Conservation (phyloP, 1,284 basidiomycete species). For the Farysia itapuensis region DNA sequence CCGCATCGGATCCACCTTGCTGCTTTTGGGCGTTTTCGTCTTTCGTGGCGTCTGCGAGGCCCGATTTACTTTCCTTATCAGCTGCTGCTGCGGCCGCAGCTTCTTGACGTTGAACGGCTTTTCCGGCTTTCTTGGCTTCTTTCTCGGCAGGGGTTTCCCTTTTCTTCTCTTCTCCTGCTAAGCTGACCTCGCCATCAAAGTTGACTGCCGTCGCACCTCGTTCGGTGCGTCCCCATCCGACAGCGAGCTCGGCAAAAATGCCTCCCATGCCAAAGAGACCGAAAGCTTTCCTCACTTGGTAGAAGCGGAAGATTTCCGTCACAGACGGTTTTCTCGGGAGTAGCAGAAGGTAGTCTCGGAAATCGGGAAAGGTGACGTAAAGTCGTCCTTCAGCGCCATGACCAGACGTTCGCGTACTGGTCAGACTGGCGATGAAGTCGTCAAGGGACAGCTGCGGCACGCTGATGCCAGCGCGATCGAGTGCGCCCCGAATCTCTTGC, state of each 20-base stretch:
- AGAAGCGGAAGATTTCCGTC: constrained; percentile 57
- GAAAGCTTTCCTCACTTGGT: constrained; percentile 57
- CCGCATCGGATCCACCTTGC: not conserved
- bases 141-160: constrained; percentile 32
- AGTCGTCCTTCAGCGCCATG: constrained; percentile 14
- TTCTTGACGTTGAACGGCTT: constrained; percentile 22
- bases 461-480: constrained; percentile 53
- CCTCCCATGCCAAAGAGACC: constrained; percentile 57
- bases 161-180: constrained; percentile 53
- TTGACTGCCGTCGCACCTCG: constrained; percentile 54
- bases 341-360: constrained; percentile 57
- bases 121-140: constrained; percentile 40
- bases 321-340: constrained; percentile 54
- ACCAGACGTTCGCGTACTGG: constrained; percentile 28
- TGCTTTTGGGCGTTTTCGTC: not conserved
- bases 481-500: constrained; percentile 45
- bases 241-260: constrained; percentile 56
- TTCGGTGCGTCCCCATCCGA: constrained; percentile 52
- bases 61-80: too few relatives aligned
- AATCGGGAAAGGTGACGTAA: constrained; percentile 57
- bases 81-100: constrained; percentile 19
- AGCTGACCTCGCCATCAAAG: constrained; percentile 54
- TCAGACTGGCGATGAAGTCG: constrained; percentile 57
- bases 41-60: not conserved
- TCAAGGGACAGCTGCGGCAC: constrained; percentile 43